Evolutionary conservation across 345 rosid genomes (phyloP), one percentile per base, ranked within the genome.

Genomic region (Populus davidiana): DNA sequence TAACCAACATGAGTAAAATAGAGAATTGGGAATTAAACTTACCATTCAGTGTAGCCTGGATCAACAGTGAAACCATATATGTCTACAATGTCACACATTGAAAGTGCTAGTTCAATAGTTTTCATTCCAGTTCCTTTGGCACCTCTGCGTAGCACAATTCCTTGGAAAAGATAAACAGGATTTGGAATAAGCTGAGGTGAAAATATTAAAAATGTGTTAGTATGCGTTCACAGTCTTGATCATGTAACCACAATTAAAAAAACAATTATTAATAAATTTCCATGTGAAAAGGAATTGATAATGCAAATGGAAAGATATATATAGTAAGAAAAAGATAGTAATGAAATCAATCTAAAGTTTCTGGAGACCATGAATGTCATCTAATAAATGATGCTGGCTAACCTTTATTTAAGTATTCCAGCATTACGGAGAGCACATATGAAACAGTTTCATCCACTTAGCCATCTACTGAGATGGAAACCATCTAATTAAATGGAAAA

Each of bases 61-160:
- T 95, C 99, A 27, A 95, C 98, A 2, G 98, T 93, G 84, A 93
- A 95, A 75, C 99, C 99, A 80, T 95, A 95, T 83, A 95, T 92
- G 82, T 93, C 91, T 21, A 95, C 97, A 68, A 90, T 88, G 84
- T 93, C 98, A 1, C 99, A 95, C 94, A 95, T 92, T 72, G 99
- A 95, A 76, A 93, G 91, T 49, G 98, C 99, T 27, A 93, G 89
- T 84, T 96, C 99, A 56, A 96, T 78, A 65, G 99, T 90, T 82
- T 96, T 96, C 97, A 96, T 91, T 76, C 98, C 98, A 5, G 99
- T 96, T 88, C 99, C 99, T 88, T 96, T 96, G 72, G 99, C 99
- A 74, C 97, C 98, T 89, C 94, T 90, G 27, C 99, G 91, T 72
- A 93, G 84, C 62, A 93, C 97, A 74, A 93, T 92, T 81, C 99